phyloP scores from a whole-genome alignment of 2,329 filamentous ascomycete species.

The Cordyceps cicadae region DNA sequence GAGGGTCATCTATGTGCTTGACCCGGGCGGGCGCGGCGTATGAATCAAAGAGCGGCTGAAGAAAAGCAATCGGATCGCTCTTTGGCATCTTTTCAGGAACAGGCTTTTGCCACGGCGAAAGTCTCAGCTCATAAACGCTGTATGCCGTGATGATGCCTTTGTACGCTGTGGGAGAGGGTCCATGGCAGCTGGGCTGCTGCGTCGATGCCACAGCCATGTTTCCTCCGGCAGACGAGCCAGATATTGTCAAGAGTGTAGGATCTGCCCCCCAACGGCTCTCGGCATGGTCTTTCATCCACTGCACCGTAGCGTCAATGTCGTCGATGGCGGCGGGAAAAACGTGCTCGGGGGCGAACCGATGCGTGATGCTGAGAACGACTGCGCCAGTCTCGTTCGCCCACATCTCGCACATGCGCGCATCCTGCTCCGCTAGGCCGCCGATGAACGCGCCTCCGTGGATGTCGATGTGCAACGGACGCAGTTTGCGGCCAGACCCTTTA shows the following conservation, averaged over 20 bases:
- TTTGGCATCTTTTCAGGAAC: conserved; percentile 24
- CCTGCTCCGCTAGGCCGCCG: conserved; percentile 33
- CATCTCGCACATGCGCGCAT: conserved; percentile 25
- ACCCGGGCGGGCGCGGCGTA: conserved; percentile 28
- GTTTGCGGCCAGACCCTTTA: conserved; percentile 14
- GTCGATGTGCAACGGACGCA: conserved; percentile 35
- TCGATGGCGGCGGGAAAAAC: conserved; percentile 39
- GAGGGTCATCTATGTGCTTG: conserved; percentile 22
- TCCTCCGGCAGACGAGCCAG: conserved; percentile 36
- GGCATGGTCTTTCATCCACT: conserved; percentile 31
- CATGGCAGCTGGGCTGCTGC: conserved; percentile 19
- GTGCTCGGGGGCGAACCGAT: conserved; percentile 43
- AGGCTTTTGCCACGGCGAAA: conserved; percentile 32
- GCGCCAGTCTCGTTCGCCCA: conserved; percentile 32
- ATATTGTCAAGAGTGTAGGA: conserved; percentile 31
- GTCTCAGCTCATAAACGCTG: conserved; percentile 30
- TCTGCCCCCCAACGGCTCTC: conserved; percentile 28
- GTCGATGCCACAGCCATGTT: conserved; percentile 32
- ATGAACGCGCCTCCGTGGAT: conserved; percentile 37
- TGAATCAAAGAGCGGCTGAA: conserved; percentile 35
- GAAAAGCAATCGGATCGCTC: conserved; percentile 29
- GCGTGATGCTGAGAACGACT: conserved; percentile 41
- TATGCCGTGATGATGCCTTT: conserved; percentile 34
- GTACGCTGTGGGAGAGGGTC: conserved; percentile 19
- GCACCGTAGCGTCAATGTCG: conserved; percentile 37